Percentiles rank a stretch among this genome's conserved stretches.
Conservation (phyloP, 2,329 filamentous ascomycete species). For the Ophiocordyceps robertsii region DNA sequence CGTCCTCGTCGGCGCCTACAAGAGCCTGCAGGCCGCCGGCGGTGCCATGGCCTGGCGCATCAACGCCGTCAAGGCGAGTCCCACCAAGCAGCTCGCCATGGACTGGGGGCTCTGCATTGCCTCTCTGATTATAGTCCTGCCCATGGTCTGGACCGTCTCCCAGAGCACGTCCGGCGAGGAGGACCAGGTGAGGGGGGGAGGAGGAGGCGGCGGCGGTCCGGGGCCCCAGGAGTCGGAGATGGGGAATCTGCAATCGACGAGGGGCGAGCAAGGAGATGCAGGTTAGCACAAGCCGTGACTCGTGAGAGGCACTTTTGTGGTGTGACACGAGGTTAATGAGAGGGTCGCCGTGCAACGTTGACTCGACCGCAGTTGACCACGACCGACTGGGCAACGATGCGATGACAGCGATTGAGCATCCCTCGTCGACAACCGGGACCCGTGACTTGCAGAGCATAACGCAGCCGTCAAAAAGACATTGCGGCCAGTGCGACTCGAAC, state of each 20-base stretch:
- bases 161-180: conserved; percentile 11
- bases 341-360: too few species aligned
- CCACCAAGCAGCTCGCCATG: conserved; percentile 29
- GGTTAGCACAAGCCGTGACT: too few species aligned
- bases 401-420: too few species aligned
- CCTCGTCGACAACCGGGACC: conserved; percentile 5
- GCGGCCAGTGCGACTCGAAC: conserved; percentile 16
- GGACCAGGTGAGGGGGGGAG: conserved; percentile 4
- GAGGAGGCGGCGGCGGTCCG: conserved; percentile 5
- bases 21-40: conserved; percentile 27
- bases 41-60: conserved; percentile 32
- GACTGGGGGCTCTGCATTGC: conserved; percentile 32
- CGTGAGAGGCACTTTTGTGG: too few species aligned
- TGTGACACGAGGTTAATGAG: too few species aligned
- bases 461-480: conserved; percentile 10
- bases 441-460: conserved; percentile 16
- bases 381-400: too few species aligned
- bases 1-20: conserved; percentile 31
- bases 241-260: not conserved
- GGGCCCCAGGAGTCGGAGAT: not conserved
- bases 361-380: too few species aligned
- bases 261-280: too few species aligned
- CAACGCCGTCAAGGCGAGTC: conserved; percentile 19
- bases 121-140: conserved; percentile 25
- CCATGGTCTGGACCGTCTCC: conserved; percentile 24